Conservation (phyloP, 2,329 filamentous ascomycete genomes). For the Fusarium stilboides region DNA sequence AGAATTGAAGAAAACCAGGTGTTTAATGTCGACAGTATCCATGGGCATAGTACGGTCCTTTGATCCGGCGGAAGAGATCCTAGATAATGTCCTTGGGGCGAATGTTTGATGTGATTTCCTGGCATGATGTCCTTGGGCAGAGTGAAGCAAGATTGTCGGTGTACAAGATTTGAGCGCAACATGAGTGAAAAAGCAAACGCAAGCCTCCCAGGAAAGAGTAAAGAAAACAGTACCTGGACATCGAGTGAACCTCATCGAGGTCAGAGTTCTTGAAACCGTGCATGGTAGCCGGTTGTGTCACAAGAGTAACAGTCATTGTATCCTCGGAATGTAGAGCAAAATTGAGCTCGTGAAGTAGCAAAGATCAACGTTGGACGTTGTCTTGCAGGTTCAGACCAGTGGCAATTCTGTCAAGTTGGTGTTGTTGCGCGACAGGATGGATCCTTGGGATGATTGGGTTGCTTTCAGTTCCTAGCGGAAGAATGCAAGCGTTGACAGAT, state of each 20-base stretch:
- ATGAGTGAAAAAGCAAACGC: slow-evolving; percentile 54
- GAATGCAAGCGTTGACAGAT: slow-evolving; percentile 38
- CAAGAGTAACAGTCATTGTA: slow-evolving; percentile 65
- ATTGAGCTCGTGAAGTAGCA: slow-evolving; percentile 51
- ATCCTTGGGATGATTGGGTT: slow-evolving; percentile 48
- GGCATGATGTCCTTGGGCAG: slow-evolving; percentile 41
- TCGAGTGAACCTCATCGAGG: slow-evolving; percentile 72
- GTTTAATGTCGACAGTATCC: slow-evolving; percentile 21
- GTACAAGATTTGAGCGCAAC: slow-evolving; percentile 52
- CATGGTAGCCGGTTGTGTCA: slow-evolving; percentile 66
- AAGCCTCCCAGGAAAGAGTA: slow-evolving; percentile 61
- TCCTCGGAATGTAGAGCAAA: slow-evolving; percentile 56
- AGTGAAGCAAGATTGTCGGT: slow-evolving; percentile 45
- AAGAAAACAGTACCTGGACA: slow-evolving; percentile 74
- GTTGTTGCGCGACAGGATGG: slow-evolving; percentile 50
- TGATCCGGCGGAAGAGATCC: slow-evolving; percentile 31
- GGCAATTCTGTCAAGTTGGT: slow-evolving; percentile 48
- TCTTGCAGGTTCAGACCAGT: slow-evolving; percentile 49
- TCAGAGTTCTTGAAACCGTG: slow-evolving; percentile 68
- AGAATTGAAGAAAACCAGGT: slow-evolving; percentile 21
- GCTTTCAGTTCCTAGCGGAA: slow-evolving; percentile 44
- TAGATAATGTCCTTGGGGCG: slow-evolving; percentile 31
- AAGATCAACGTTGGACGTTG: slow-evolving; percentile 51
- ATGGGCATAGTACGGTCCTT: slow-evolving; percentile 15
- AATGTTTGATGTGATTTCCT: slow-evolving; percentile 30